Conservation (phyloP, 768 basidiomycete species). For the Lactarius sanguifluus region DNA sequence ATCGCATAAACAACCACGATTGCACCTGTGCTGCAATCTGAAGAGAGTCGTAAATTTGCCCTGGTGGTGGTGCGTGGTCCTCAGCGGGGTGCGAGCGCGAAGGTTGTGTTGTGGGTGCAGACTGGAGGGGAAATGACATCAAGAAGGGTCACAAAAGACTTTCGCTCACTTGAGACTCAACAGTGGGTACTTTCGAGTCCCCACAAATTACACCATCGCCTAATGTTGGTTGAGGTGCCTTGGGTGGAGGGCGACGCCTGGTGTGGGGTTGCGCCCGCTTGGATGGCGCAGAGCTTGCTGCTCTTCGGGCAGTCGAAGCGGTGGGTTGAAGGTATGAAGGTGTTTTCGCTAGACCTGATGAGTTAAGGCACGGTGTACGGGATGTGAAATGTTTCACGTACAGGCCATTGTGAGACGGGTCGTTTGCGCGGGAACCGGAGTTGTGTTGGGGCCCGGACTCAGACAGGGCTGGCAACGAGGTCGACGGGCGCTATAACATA, state of each 20-base stretch:
- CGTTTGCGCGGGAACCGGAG: not conserved
- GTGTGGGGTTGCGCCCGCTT: conserved; percentile 10
- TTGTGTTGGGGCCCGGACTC: not conserved
- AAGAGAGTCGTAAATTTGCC: conserved; percentile 34
- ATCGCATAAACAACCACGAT: conserved; percentile 62
- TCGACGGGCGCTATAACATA: not conserved
- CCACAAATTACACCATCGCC: not conserved
- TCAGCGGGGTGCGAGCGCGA: not conserved
- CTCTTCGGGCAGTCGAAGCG: conserved; percentile 28
- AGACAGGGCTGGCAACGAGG: too few relatives aligned
- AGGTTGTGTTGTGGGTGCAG: not conserved
- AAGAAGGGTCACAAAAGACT: too few relatives aligned
- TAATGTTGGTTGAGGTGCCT: not conserved
- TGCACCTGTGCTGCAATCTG: conserved; percentile 54
- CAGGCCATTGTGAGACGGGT: not conserved
- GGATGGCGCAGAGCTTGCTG: conserved; percentile 14
- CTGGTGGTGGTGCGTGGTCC: not conserved
- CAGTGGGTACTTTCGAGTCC: conserved; percentile 5
- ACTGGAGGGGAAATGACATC: conserved; percentile 1
- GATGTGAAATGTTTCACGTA: not conserved
- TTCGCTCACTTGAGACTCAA: conserved; percentile 5
- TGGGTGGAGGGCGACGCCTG: conserved; percentile 5
- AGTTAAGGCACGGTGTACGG: not conserved
- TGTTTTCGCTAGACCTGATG: conserved; percentile 13
- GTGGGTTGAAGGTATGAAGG: conserved; percentile 32